A percentile compares a stretch with the other conserved stretches of the same genome.
phyloP scores from a whole-genome alignment of 306 rosid species.

The Cucurbita ficifolia region DNA sequence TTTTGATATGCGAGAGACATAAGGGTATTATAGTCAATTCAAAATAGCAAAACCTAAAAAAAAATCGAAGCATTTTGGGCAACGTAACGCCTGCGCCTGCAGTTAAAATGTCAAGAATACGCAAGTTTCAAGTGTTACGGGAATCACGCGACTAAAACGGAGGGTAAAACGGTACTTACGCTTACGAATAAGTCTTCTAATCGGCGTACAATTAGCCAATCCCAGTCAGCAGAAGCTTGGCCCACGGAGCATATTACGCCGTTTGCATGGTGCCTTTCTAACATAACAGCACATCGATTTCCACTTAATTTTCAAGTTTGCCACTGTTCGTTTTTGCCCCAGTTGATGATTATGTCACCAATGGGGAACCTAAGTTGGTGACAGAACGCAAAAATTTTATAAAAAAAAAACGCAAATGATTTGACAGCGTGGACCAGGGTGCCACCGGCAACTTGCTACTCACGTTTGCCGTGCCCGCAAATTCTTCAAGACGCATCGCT shows the following conservation, averaged over 20 bases:
- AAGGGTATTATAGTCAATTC: background rate
- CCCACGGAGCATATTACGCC: background rate
- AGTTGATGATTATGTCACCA: background rate
- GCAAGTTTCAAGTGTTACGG: background rate
- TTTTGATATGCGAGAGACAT: too few species aligned
- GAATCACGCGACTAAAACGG: background rate
- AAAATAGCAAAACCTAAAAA: background rate
- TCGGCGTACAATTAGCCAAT: background rate
- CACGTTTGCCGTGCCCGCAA: background rate
- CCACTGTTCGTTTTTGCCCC: background rate
- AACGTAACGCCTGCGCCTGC: slow-evolving; percentile 16
- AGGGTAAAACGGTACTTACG: background rate
- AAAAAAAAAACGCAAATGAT: background rate
- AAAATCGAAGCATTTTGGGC: background rate
- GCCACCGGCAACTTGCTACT: background rate
- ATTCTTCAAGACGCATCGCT: background rate
- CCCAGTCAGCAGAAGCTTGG: background rate
- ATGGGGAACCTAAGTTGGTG: background rate
- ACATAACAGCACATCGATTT: background rate
- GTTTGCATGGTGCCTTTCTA: background rate
- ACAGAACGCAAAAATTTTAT: background rate
- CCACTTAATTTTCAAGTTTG: background rate
- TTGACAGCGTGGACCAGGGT: background rate
- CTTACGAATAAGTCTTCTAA: background rate
- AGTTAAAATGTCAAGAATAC: slow-evolving; percentile 9